Conservation (phyloP, 257 asterid species). For the Solanum pennellii region DNA sequence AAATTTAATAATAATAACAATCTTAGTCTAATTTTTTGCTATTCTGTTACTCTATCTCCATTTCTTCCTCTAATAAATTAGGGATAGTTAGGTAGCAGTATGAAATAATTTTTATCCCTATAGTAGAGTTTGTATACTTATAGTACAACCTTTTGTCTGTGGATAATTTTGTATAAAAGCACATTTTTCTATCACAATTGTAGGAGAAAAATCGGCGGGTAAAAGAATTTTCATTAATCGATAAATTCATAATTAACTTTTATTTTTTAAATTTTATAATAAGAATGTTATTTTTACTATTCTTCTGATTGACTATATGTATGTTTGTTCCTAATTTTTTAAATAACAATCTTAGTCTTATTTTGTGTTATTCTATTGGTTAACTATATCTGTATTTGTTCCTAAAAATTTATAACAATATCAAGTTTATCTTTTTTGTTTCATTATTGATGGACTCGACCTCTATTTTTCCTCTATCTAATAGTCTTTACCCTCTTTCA, state of each 20-base stretch:
- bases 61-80: neutral
- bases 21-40: neutral
- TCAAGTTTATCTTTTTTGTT: neutral
- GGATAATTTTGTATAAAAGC: neutral
- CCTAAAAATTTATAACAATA: too few relatives aligned
- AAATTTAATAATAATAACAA: neutral
- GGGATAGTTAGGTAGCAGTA: too few relatives aligned
- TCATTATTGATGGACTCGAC: neutral
- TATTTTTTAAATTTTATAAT: neutral
- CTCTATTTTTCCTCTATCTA: neutral
- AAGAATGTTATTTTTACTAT: neutral
- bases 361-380: neutral
- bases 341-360: neutral
- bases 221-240: neutral
- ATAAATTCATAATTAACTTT: neutral
- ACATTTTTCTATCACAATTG: neutral
- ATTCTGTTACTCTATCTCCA: neutral
- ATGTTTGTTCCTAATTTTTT: neutral
- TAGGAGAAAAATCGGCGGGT: neutral
- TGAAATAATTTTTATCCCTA: too few relatives aligned
- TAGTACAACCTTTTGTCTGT: too few relatives aligned
- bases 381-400: neutral
- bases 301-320: neutral
- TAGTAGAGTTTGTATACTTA: too few relatives aligned
- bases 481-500: neutral